Percentiles rank a stretch among this genome's conserved stretches.
Evolutionary conservation across 163 green algal genomes (phyloP).

Genomic region (Trebouxia gelatinosa): DNA sequence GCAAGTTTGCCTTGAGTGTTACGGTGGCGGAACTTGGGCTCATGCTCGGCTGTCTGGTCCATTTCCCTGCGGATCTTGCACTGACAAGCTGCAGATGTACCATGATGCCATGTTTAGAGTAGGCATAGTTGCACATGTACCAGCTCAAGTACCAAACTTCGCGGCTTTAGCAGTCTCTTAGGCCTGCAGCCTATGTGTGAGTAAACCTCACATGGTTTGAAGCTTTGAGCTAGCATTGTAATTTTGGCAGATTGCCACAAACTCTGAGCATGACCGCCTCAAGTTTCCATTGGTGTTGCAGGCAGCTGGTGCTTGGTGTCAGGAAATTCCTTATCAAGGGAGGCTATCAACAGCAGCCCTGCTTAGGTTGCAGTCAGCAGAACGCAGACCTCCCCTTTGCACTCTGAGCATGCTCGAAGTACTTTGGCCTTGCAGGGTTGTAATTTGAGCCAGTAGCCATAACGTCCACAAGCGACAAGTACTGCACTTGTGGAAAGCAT

Average conservation of each 20-base stretch:
- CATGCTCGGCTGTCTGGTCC: background rate
- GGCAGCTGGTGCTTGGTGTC: background rate
- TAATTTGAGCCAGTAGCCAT: no score
- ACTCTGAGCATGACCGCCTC: background rate
- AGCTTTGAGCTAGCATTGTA: background rate
- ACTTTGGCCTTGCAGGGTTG: no score
- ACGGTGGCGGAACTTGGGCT: background rate
- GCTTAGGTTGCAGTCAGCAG: constrained; percentile 58
- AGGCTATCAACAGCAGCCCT: constrained; percentile 64
- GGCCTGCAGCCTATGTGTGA: background rate
- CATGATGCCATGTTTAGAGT: background rate
- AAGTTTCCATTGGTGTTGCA: background rate
- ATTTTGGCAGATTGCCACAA: background rate
- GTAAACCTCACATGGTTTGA: background rate
- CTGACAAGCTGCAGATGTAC: background rate
- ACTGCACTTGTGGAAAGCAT: no score
- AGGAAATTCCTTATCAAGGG: constrained; percentile 29
- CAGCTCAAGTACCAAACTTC: background rate
- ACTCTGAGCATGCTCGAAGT: constrained; percentile 7
- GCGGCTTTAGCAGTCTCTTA: background rate
- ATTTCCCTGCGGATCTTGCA: background rate
- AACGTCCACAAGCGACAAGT: no score
- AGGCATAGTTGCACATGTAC: background rate
- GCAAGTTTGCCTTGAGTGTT: background rate
- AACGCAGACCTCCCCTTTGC: constrained; percentile 56